Evolutionary conservation across 495 filamentous ascomycete species (phyloP).

Genomic region (Podospora pseudopauciseta): DNA sequence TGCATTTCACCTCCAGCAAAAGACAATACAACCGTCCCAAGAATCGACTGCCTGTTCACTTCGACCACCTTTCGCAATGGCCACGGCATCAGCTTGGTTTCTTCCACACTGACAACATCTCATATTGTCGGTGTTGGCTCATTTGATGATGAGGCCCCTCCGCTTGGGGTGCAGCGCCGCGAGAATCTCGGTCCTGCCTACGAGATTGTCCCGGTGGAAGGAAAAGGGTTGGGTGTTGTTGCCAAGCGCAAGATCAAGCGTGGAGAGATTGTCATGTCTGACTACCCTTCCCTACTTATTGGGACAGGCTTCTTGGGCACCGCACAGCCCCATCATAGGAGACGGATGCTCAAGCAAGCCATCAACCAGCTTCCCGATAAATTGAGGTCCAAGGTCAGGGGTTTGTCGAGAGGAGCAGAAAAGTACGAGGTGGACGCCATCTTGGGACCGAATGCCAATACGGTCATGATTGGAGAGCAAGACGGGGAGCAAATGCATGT

Average conservation of each 20-base stretch:
- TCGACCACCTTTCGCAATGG: constrained; percentile 32
- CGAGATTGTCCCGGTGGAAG: constrained; percentile 27
- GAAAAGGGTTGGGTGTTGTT: constrained; percentile 38
- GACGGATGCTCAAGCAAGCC: constrained; percentile 33
- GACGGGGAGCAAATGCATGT: constrained; percentile 30
- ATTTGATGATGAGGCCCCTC: constrained; percentile 27
- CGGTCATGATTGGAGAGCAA: constrained; percentile 27
- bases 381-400: constrained; percentile 24
- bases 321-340: constrained; percentile 29
- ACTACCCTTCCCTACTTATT: constrained; percentile 36
- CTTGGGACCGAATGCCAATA: constrained; percentile 38
- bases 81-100: constrained; percentile 31
- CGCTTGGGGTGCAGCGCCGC: constrained; percentile 16
- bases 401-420: constrained; percentile 23
- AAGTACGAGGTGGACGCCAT: constrained; percentile 39
- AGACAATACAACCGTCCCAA: constrained; percentile 1
- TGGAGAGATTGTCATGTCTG: constrained; percentile 40
- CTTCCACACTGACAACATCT: constrained; percentile 25
- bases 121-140: constrained; percentile 29
- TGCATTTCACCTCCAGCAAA: constrained; percentile 11
- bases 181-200: constrained; percentile 20
- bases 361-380: constrained; percentile 35
- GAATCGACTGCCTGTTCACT: constrained; percentile 35
- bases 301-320: constrained; percentile 32
- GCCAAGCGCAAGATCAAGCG: constrained; percentile 34